These are phyloP conservation scores for Pilatotrama ljubarskyi DNA, from an alignment of 768 basidiomycete genomes.

Conservation along the genomic window DNA sequence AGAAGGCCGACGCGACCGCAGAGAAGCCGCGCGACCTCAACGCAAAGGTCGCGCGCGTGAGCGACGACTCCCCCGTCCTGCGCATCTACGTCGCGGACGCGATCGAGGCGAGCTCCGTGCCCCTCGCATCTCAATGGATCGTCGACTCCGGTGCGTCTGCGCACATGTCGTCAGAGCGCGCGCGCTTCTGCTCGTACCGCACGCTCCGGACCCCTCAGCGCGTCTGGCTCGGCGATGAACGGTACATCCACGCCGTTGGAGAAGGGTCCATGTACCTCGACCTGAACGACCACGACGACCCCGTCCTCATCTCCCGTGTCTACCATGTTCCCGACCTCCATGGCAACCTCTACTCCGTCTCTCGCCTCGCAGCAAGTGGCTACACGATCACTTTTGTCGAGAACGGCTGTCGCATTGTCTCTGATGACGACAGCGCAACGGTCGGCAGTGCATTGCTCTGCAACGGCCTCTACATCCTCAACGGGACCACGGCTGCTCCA, in stretches of 20 bases:
- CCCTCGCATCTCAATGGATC: constrained; percentile 7
- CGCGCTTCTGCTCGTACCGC: constrained; percentile 10
- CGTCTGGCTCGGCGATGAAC: constrained; percentile 22
- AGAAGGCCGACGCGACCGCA: constrained; percentile 4
- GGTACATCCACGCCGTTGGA: constrained; percentile 17
- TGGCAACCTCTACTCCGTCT: constrained; percentile 26
- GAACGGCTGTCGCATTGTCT: constrained; percentile 4
- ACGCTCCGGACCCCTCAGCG: not conserved
- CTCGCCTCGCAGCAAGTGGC: constrained; percentile 5
- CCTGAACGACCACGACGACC: not conserved
- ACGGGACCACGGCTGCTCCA: not conserved
- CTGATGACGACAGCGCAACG: not conserved
- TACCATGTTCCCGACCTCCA: constrained; percentile 25
- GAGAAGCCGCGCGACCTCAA: constrained; percentile 1
- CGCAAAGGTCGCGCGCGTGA: constrained; percentile 7
- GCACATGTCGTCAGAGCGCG: constrained; percentile 18
- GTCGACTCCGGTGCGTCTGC: constrained; percentile 23
- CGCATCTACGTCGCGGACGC: constrained; percentile 6
- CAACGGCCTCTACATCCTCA: constrained; percentile 20
- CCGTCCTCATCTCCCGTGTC: constrained; percentile 11
- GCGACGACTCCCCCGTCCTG: not conserved
- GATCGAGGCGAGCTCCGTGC: not conserved
- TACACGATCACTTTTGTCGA: constrained; percentile 7
- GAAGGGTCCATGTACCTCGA: constrained; percentile 8
- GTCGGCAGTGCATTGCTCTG: not conserved